These are phyloP conservation scores for Jasminum sambac DNA, from an alignment of 257 asterid species.

Conservation along the genomic window DNA sequence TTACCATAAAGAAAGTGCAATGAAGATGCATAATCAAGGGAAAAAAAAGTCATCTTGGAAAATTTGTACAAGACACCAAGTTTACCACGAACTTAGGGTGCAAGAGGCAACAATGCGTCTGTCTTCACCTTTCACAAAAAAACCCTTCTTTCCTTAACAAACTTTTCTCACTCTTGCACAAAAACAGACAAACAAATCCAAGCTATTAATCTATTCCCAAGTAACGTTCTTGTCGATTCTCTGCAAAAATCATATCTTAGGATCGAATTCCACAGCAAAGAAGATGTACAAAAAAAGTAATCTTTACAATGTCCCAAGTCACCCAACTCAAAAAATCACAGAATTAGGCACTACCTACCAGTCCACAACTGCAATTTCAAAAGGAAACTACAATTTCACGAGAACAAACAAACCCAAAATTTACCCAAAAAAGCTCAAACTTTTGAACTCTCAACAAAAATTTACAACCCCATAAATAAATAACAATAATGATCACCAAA, in stretches of 20 bases:
- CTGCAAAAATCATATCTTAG: too few species aligned
- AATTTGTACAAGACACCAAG: conserved; percentile 7
- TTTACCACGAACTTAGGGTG: not conserved
- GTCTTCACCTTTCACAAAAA: too few species aligned
- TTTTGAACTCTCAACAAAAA: conserved; percentile 24
- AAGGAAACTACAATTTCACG: conserved; percentile 8
- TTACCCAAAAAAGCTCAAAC: conserved; percentile 21
- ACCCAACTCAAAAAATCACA: conserved; percentile 6
- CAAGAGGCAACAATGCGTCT: too few species aligned
- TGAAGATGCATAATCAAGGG: not conserved
- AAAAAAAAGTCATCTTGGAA: conserved; percentile 5
- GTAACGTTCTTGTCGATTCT: too few species aligned
- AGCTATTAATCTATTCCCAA: too few species aligned
- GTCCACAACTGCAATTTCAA: not conserved
- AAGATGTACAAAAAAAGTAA: conserved; percentile 21
- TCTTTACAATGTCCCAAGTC: not conserved
- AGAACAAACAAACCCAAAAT: not conserved
- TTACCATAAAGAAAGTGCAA: conserved; percentile 10
- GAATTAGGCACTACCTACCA: not conserved
- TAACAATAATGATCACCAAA: not conserved
- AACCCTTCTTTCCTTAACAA: too few species aligned
- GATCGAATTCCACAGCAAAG: not conserved
- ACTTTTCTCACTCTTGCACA: too few species aligned
- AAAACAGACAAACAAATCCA: too few species aligned
- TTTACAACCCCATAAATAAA: not conserved